Conservation (phyloP, 78 protist species). For the Andalucia godoyi region DNA sequence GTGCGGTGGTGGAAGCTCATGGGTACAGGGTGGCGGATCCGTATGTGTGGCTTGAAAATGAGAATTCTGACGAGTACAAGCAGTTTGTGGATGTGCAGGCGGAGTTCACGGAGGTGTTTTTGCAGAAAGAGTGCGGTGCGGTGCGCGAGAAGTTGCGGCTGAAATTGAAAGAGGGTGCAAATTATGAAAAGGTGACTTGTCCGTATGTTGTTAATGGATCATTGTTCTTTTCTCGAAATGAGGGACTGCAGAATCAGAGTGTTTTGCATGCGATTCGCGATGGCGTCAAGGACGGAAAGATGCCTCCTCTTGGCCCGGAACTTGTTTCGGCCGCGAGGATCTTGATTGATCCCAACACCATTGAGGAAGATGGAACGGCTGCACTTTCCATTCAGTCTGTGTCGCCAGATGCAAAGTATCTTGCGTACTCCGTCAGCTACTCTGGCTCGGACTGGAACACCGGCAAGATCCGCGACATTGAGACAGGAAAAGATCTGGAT, state of each 20-base stretch:
- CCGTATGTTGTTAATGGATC: neutral
- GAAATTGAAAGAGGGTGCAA: neutral
- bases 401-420: conserved; percentile 12
- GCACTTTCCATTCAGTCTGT: neutral
- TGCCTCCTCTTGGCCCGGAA: neutral
- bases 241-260: conserved; percentile 39
- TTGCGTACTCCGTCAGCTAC: conserved; percentile 28
- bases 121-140: neutral
- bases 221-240: conserved; percentile 20
- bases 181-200: neutral
- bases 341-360: conserved; percentile 56
- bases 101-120: neutral
- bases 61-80: conserved; percentile 32
- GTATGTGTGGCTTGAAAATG: conserved; percentile 65
- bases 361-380: conserved; percentile 32
- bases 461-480: conserved; percentile 11
- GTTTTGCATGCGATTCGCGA: neutral
- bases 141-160: neutral
- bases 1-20: too few relatives aligned
- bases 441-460: conserved; percentile 74
- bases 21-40: conserved; percentile 40
- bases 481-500: neutral
- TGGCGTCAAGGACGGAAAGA: neutral
- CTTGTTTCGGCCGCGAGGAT: too few relatives aligned
- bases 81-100: conserved; percentile 26